Evolutionary conservation across 208 protist genomes (phyloP), one percentile per base, ranked within the genome.

Genomic region (Tritrichomonas musculus): DNA sequence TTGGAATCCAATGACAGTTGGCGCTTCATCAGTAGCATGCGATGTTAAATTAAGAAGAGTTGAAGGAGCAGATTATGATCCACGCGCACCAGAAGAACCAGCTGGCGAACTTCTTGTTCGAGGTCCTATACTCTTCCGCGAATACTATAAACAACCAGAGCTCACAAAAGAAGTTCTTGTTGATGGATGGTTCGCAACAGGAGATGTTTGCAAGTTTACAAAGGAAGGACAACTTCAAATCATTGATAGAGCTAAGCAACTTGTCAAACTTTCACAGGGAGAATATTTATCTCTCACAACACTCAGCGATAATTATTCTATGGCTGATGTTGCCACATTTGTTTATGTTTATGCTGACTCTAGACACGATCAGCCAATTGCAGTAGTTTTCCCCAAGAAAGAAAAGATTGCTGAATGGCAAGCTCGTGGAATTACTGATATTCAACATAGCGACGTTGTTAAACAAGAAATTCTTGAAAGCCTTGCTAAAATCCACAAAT

Each of bases 101-200:
- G 13, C 49, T 11, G 77, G 77, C 4, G 77, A 92, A 60, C 8
- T 92, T 33, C n/a, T 50, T 1, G 13, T 92, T 39, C 36, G 77
- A 14, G 77, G 77, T 33, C 17, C 25, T 3, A 22, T 11, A 25
- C 2, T 92, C n/a, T 92, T 92, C 77, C 53, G 8, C 3, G 47
- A 47, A 60, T 92, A 92, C 33, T 60, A 92, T 22, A 92, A 60
- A 33, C 2, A 60, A 9, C 14, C 3, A 60, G 77, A 92, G 8
- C 27, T 92, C 4, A 60, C 39, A n/a, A 60, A 57, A 14, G 11
- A 92, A 92, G 47, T 30, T 60, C n/a, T 92, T 9, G 2, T 9
- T 5, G 77, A 92, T 33, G 75, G 75, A 17, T 92, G 77, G 77
- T 92, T 92, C 77, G 47, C 77, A 8, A 92, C 77, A 36, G 77